Evolutionary conservation across 2,329 filamentous ascomycete species (phyloP).

Genomic region (Cadophora sp.): DNA sequence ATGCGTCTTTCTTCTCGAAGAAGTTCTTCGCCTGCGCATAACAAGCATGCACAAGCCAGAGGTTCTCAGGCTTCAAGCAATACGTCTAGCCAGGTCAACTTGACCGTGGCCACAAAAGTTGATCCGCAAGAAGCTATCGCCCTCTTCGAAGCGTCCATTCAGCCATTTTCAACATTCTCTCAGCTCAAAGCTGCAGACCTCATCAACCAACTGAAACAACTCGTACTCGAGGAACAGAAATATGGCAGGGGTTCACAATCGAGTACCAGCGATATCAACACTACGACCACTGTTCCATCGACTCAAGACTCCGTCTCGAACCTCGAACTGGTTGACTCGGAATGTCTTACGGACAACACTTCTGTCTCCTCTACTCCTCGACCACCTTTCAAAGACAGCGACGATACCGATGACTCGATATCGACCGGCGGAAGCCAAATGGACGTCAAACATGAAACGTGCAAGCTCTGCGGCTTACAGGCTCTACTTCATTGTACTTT

Average conservation of each 20-base stretch:
- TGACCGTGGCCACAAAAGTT: neutral
- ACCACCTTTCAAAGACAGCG: neutral
- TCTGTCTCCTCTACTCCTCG: constrained; percentile 26
- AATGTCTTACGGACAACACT: constrained; percentile 22
- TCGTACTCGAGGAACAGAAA: constrained; percentile 15
- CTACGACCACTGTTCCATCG: neutral
- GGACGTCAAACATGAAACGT: constrained; percentile 7
- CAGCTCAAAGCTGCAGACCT: constrained; percentile 15
- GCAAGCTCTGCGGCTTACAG: constrained; percentile 13
- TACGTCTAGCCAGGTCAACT: neutral
- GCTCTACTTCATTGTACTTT: constrained; percentile 19
- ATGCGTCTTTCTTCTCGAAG: neutral
- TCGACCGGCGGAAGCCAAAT: neutral
- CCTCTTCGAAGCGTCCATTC: neutral
- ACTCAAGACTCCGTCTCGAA: constrained; percentile 7
- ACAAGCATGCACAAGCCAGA: neutral
- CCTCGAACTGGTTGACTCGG: constrained; percentile 12
- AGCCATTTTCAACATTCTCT: constrained; percentile 12
- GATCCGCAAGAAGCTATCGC: constrained; percentile 7
- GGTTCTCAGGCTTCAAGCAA: neutral
- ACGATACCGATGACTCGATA: neutral
- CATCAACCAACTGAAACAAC: constrained; percentile 8
- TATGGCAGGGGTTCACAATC: constrained; percentile 2
- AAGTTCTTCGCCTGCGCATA: neutral
- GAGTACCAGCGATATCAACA: too few relatives aligned